Percentiles rank a stretch among this genome's conserved stretches.
Conservation (phyloP, 306 rosid species). For the Vigna mungo region DNA sequence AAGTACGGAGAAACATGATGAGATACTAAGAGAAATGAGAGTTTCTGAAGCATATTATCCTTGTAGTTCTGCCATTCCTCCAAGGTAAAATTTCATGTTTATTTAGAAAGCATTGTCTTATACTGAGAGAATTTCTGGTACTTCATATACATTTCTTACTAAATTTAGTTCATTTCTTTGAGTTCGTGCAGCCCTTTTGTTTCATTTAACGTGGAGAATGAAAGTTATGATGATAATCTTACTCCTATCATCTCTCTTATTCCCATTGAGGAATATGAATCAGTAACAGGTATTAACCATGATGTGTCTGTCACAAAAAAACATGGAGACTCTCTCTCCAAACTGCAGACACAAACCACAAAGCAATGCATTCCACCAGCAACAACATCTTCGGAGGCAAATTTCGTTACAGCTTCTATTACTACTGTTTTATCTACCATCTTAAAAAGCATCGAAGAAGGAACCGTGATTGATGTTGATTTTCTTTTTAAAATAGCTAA, state of each 20-base stretch:
- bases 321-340: neutral
- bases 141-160: conserved; percentile 6
- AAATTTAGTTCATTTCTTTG: conserved; percentile 10
- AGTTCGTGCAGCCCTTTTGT: conserved; percentile 59
- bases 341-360: conserved; percentile 13
- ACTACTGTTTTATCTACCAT: conserved; percentile 57
- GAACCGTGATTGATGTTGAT: conserved; percentile 60
- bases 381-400: conserved; percentile 44
- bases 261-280: conserved; percentile 71
- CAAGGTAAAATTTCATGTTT: conserved; percentile 52
- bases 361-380: conserved; percentile 13
- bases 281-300: conserved; percentile 23
- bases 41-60: conserved; percentile 81
- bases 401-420: conserved; percentile 57
- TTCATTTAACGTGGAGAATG: conserved; percentile 51
- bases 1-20: conserved; percentile 59
- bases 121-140: no score
- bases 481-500: conserved; percentile 62
- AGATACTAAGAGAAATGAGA: conserved; percentile 58
- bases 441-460: conserved; percentile 57
- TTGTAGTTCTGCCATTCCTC: conserved; percentile 66
- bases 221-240: conserved; percentile 56
- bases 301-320: neutral
- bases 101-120: neutral
- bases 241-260: conserved; percentile 61